Base-by-base conservation (phyloP, 768 basidiomycete genomes). In the Suillus americanus region DNA sequence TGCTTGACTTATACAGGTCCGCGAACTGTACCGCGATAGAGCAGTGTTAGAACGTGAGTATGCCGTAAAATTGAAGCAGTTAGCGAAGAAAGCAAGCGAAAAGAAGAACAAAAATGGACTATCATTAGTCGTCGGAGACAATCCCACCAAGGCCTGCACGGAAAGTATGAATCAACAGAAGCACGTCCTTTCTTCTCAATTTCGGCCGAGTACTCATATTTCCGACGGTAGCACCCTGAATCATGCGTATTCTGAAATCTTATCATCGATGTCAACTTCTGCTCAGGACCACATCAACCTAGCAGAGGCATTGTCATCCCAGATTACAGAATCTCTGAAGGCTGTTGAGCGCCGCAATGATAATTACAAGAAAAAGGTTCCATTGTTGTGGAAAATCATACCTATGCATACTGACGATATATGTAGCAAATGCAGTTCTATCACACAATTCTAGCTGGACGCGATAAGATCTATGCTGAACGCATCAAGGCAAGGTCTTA, bases 11-110 rank as follows among this genome's bases (percentile, higher is more conserved):
- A 54, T 48, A 50, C 66, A 94, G 92, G 84, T 91, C 61, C 86
- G 89, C 64, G 91, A 94, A 53, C 69, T 94, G 59, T 89, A 91
- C 71, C 79, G 80, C 50, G 89, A 89, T 60, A 84, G 88, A 53
- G 86, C 79, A 12, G 82, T 80, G 8, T 78, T 94, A 13, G 93
- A 95, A 74, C 86, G 89, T 60, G 92, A 95, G 72, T 94, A 92
- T 72, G 90, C 91, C 0, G 72, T 76, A 30, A 93, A 90, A 72
- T 79, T 95, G 12, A 87, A 89, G 70, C 74, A 79, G 18, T 74
- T 95, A 38, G 81, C 82, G 9, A 87, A 83, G 74, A 92, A 88
- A 72, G 87, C 88, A 1, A 76, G 79, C 12, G 93, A 94, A 51
- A 91, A 87, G 82, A 91, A 89, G 75, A 77, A 75, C 53, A 91